phyloP scores from a whole-genome alignment of 192 early-diverging fungal genomes.

The Jimgerdemannia flammicorona region DNA sequence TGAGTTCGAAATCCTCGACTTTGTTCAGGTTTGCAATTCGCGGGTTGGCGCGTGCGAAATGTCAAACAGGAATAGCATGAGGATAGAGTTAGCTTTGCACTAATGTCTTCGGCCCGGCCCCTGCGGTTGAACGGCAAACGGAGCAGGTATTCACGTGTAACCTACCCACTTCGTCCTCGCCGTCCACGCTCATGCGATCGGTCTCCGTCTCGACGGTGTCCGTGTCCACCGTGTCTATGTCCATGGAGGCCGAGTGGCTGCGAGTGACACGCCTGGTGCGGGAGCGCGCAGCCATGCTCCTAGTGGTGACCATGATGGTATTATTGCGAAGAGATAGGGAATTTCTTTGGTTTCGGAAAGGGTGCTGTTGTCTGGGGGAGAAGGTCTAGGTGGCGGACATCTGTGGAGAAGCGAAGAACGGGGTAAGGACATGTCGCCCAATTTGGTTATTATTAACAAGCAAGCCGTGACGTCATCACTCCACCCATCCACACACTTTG shows the following conservation, averaged over 20 bases:
- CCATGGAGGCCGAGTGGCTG: neutral
- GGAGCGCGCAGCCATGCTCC: neutral
- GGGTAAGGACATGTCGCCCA: too few relatives aligned
- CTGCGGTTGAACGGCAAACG: slow-evolving; percentile 10
- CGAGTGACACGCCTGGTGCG: neutral
- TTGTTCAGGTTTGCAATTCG: neutral
- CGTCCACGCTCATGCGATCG: neutral
- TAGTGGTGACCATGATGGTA: neutral
- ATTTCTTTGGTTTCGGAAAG: too few relatives aligned
- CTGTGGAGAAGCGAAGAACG: too few relatives aligned
- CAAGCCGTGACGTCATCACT: too few relatives aligned
- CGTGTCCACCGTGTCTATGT: neutral
- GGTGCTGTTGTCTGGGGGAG: too few relatives aligned
- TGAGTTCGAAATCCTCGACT: slow-evolving; percentile 15
- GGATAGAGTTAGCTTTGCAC: neutral
- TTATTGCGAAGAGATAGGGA: too few relatives aligned
- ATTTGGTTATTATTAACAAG: too few relatives aligned
- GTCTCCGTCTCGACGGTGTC: neutral
- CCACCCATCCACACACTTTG: too few relatives aligned
- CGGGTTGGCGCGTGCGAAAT: neutral
- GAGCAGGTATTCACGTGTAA: slow-evolving; percentile 15
- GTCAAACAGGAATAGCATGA: neutral
- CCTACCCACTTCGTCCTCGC: slow-evolving; percentile 13
- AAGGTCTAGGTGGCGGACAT: too few relatives aligned
- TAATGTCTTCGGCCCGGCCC: neutral